Percentiles rank a stretch among this genome's conserved stretches.
Evolutionary conservation across 2,329 filamentous ascomycete species (phyloP).

Genomic region (Paecilomyces sp.): DNA sequence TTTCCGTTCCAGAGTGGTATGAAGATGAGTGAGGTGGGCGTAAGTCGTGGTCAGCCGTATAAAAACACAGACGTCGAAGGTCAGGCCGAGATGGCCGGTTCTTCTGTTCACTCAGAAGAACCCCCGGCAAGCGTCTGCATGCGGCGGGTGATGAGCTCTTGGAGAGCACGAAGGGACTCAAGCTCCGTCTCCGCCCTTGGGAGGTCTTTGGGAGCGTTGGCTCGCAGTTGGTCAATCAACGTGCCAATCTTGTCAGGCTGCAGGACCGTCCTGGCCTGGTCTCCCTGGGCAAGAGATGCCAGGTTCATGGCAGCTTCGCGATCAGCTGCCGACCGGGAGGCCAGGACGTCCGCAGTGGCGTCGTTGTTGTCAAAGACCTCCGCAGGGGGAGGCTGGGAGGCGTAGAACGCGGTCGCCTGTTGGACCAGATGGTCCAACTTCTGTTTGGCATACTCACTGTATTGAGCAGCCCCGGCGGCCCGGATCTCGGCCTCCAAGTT

Average conservation of each 20-base stretch:
- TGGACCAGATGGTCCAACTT: constrained; percentile 18
- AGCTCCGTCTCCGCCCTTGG: constrained; percentile 20
- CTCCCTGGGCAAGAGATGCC: constrained; percentile 18
- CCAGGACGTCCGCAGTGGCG: constrained; percentile 13
- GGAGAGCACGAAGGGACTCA: constrained; percentile 21
- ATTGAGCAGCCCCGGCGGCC: constrained; percentile 13
- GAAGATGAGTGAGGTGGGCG: not conserved
- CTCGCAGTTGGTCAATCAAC: constrained; percentile 25
- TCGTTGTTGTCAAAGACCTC: constrained; percentile 9
- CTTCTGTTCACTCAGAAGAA: not conserved
- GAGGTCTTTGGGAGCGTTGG: constrained; percentile 16
- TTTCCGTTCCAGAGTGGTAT: not conserved
- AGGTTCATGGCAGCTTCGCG: constrained; percentile 25
- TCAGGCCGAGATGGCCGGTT: not conserved
- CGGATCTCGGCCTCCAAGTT: constrained; percentile 12
- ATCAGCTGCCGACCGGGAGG: constrained; percentile 20
- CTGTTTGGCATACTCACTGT: constrained; percentile 16
- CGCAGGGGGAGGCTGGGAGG: constrained; percentile 14
- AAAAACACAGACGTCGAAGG: not conserved
- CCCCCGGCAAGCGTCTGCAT: constrained; percentile 15
- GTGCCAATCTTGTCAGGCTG: constrained; percentile 16
- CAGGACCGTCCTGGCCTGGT: constrained; percentile 5
- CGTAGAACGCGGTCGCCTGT: constrained; percentile 18
- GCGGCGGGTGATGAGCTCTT: constrained; percentile 23
- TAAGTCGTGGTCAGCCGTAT: not conserved